Conservation (phyloP, 176 grass and related monocot species). For the sorghum (Sorghum bicolor) region Sorghum_bicolor_NCBIv3 NC_012873.2:65571001-65571500, state of each 20-base stretch:
- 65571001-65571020: not conserved
- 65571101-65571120: not conserved
- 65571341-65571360: not conserved
- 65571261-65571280: conserved; percentile 10
- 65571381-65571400: not conserved
- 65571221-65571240: conserved; percentile 26
- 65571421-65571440: conserved; percentile 22
- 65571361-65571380: conserved; percentile 27
- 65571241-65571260: not conserved
- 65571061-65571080: not conserved
- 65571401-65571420: conserved; percentile 26
- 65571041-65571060: not conserved
- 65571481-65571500: not conserved
- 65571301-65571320: conserved; percentile 6
- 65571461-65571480: not conserved
- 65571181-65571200: conserved; percentile 19
- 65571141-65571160: not conserved
- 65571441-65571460: not conserved
- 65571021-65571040: not conserved
- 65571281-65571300: conserved; percentile 33
- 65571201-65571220: conserved; percentile 16
- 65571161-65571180: conserved; percentile 12
- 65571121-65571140: not conserved
- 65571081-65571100: not conserved
- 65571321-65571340: not conserved